phyloP scores from a whole-genome alignment of 768 basidiomycete genomes.

The Mycena belliarum region DNA sequence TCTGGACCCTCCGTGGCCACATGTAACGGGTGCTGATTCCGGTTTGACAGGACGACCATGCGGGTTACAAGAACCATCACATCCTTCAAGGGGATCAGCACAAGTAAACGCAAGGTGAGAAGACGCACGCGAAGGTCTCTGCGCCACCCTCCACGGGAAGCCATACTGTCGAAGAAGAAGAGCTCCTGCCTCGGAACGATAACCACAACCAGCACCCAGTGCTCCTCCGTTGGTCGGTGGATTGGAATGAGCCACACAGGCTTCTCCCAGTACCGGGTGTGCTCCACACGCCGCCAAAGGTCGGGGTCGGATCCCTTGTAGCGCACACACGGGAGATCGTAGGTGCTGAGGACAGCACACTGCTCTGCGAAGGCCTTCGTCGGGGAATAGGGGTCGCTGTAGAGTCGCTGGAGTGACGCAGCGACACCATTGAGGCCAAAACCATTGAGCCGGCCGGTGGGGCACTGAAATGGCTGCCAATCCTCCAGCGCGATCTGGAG shows the following conservation, averaged over 20 bases:
- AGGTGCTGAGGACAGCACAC: slow-evolving; percentile 22
- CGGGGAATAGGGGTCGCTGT: not conserved
- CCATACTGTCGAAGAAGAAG: slow-evolving; percentile 36
- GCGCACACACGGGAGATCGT: slow-evolving; percentile 20
- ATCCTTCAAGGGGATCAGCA: slow-evolving; percentile 12
- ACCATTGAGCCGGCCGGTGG: slow-evolving; percentile 23
- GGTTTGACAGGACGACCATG: slow-evolving; percentile 13
- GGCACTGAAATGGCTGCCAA: no score
- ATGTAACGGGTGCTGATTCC: not conserved
- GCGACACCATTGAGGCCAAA: slow-evolving; percentile 30
- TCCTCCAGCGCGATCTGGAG: no score
- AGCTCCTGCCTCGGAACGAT: slow-evolving; percentile 16
- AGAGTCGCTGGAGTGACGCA: slow-evolving; percentile 18
- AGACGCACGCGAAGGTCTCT: not conserved
- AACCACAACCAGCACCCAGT: slow-evolving; percentile 36
- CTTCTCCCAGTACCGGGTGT: slow-evolving; percentile 31
- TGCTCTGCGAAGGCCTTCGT: not conserved
- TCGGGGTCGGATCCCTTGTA: slow-evolving; percentile 19
- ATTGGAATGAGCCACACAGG: slow-evolving; percentile 39
- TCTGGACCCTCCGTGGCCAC: slow-evolving; percentile 16
- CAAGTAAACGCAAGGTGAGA: not conserved
- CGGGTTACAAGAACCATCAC: slow-evolving; percentile 15
- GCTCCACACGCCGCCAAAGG: slow-evolving; percentile 24
- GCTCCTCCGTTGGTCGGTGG: slow-evolving; percentile 26
- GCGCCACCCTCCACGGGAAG: slow-evolving; percentile 15